Evolutionary conservation across 2,329 filamentous ascomycete species (phyloP).

Genomic region (Westerdykella sp.): DNA sequence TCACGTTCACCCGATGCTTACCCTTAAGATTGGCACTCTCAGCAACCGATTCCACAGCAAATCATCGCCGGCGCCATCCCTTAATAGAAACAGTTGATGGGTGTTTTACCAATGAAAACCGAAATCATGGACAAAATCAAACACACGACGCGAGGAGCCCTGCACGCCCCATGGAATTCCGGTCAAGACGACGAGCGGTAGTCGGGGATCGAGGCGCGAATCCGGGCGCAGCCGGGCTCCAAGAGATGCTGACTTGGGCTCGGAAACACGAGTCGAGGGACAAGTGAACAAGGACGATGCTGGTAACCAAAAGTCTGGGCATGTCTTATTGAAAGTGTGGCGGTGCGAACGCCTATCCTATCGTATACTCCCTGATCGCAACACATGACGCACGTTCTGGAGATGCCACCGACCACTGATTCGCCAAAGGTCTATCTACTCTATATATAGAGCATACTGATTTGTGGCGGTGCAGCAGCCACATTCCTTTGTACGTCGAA

Average conservation of each 20-base stretch:
- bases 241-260: constrained; percentile 18
- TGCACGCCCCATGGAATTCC: constrained; percentile 15
- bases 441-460: constrained; percentile 9
- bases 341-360: constrained; percentile 16
- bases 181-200: constrained; percentile 12
- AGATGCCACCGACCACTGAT: constrained; percentile 5
- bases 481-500: constrained; percentile 3
- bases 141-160: constrained; percentile 16
- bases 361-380: constrained; percentile 6
- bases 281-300: constrained; percentile 15
- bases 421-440: constrained; percentile 6
- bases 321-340: constrained; percentile 13
- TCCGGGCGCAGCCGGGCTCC: constrained; percentile 3
- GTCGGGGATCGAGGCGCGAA: constrained; percentile 6
- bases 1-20: constrained; percentile 22
- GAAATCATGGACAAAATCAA: constrained; percentile 6
- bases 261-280: constrained; percentile 1
- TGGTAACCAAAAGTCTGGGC: constrained; percentile 16
- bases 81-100: constrained; percentile 12
- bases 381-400: constrained; percentile 10
- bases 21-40: constrained; percentile 16
- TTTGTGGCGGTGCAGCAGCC: constrained; percentile 14
- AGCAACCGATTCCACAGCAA: constrained; percentile 9
- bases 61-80: constrained; percentile 6
- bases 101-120: constrained; percentile 17